These are phyloP conservation scores for Pelagomonas calceolata DNA, from an alignment of 108 stramenopile genomes.

Conservation along the genomic window DNA sequence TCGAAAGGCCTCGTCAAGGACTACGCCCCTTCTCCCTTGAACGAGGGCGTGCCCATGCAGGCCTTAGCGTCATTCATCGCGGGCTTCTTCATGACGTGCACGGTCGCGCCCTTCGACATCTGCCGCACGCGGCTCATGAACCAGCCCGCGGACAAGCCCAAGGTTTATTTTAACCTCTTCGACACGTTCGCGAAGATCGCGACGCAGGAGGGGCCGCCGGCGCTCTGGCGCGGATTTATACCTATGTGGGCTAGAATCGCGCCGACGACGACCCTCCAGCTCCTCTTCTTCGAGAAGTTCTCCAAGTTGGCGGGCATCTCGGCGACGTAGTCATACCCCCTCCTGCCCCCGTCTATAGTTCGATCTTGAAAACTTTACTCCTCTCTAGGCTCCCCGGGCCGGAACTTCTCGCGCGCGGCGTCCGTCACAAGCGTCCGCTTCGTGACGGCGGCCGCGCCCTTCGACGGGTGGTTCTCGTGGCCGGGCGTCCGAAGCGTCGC, in stretches of 20 bases:
- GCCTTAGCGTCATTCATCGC: slow-evolving; percentile 65
- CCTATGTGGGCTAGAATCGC: slow-evolving; percentile 87
- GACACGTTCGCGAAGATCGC: slow-evolving; percentile 76
- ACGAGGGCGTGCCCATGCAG: slow-evolving; percentile 51
- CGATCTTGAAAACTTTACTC: no score
- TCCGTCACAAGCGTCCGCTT: no score
- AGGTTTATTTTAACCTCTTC: slow-evolving; percentile 59
- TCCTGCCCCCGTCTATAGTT: no score
- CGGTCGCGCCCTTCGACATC: slow-evolving; percentile 79
- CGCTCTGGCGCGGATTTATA: slow-evolving; percentile 78
- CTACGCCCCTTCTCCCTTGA: slow-evolving; percentile 2
- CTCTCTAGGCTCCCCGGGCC: no score
- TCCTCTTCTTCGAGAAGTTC: slow-evolving; percentile 76
- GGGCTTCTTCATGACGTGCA: slow-evolving; percentile 89
- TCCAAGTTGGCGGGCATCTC: no score
- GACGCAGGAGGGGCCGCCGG: slow-evolving; percentile 61
- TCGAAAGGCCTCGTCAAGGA: no score
- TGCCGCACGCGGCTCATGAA: slow-evolving; percentile 80
- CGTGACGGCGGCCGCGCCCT: no score
- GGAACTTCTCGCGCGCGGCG: no score
- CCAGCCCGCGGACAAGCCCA: slow-evolving; percentile 76
- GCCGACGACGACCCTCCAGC: slow-evolving; percentile 78
- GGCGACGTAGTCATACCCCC: no score
- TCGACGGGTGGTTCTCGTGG: no score
- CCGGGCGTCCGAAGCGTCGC: no score